These are phyloP conservation scores for Myriangium duriaei DNA, from an alignment of 2,329 filamentous ascomycete species.

Conservation along the genomic window DNA sequence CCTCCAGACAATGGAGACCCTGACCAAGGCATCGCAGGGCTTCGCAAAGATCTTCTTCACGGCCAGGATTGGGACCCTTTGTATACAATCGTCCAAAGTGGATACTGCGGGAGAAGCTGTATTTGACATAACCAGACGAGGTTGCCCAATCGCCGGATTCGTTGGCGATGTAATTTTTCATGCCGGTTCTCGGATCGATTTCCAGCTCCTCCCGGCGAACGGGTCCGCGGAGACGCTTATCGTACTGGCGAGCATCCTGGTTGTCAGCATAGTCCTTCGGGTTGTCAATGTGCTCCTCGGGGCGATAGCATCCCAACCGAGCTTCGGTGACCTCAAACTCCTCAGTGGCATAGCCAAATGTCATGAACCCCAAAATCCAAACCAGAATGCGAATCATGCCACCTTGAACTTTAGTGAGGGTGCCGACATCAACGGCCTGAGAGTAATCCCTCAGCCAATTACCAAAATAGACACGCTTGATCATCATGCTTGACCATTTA, in stretches of 20 bases:
- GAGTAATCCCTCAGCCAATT: constrained; percentile 94
- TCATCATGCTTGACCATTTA: constrained; percentile 41
- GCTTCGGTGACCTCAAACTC: constrained; percentile 73
- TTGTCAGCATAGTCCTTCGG: constrained; percentile 82
- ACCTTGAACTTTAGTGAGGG: constrained; percentile 77
- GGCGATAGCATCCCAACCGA: constrained; percentile 67
- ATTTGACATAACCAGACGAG: constrained; percentile 63
- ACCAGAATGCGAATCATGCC: constrained; percentile 84
- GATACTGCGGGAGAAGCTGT: constrained; percentile 61
- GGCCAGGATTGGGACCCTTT: constrained; percentile 39
- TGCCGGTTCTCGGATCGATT: constrained; percentile 51
- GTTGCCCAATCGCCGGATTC: constrained; percentile 68
- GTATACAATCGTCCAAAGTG: constrained; percentile 67
- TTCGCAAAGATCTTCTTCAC: constrained; percentile 73
- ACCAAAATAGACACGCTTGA: constrained; percentile 72
- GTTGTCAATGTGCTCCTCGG: constrained; percentile 73
- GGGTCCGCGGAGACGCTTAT: constrained; percentile 60
- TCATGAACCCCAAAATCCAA: constrained; percentile 82
- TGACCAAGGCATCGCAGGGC: constrained; percentile 77
- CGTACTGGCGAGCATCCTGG: constrained; percentile 69
- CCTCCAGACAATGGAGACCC: constrained; percentile 80
- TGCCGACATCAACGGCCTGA: constrained; percentile 86
- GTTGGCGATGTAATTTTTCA: constrained; percentile 88
- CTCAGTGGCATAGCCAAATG: constrained; percentile 67
- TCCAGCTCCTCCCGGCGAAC: constrained; percentile 64